A percentile compares a stretch with the other conserved stretches of the same genome.
phyloP scores from a whole-genome alignment of 2,329 filamentous ascomycete species.

The Pezicula rhizophila region DNA sequence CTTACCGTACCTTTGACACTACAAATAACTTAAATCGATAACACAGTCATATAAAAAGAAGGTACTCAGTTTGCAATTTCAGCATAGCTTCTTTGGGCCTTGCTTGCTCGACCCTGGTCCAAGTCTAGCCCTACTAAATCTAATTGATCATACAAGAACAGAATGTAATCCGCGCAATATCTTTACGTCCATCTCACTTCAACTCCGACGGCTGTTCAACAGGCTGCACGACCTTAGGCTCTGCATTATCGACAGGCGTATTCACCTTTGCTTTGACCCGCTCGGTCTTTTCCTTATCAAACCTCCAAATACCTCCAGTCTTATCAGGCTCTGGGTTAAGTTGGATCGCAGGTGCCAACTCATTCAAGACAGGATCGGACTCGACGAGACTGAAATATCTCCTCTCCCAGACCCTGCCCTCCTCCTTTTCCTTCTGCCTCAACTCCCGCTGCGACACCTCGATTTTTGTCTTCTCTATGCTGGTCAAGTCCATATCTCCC shows the following conservation, averaged over 20 bases:
- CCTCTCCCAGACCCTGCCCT: conserved; percentile 72
- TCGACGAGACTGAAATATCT: conserved; percentile 67
- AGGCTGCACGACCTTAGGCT: background rate
- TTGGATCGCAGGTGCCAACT: conserved; percentile 35
- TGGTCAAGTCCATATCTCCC: conserved; percentile 79
- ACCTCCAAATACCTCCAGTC: conserved; percentile 67
- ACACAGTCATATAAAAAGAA: no score
- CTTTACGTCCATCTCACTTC: background rate
- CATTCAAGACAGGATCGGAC: conserved; percentile 36
- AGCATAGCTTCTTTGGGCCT: no score
- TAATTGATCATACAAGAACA: background rate
- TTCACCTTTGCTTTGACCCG: conserved; percentile 1
- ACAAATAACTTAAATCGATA: no score
- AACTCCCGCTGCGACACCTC: conserved; percentile 80
- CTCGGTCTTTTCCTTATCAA: conserved; percentile 41
- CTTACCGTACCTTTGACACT: no score
- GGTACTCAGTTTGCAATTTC: no score
- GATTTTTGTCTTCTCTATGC: conserved; percentile 77
- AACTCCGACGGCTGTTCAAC: background rate
- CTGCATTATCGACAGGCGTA: background rate
- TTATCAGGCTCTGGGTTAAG: conserved; percentile 47
- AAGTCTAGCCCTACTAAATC: background rate
- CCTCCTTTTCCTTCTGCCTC: conserved; percentile 68
- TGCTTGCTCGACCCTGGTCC: background rate
- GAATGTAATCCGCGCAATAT: background rate